Percentiles rank a stretch among this genome's conserved stretches.
Conservation (phyloP, 345 rosid genomes). For the Linum trigynum region DNA sequence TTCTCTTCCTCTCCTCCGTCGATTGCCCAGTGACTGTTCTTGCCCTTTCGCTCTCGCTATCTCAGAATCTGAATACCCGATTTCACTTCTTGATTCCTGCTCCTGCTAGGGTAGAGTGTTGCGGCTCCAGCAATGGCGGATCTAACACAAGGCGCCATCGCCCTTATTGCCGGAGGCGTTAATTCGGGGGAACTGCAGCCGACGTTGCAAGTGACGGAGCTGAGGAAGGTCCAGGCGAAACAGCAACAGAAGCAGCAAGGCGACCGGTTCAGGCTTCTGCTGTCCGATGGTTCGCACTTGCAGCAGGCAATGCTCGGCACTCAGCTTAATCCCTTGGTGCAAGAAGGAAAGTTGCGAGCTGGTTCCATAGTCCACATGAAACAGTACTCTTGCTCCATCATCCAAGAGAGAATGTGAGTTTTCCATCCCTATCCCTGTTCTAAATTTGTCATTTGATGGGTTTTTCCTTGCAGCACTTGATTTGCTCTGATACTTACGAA, state of each 20-base stretch:
- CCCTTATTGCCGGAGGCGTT: conserved; percentile 41
- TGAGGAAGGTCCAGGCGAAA: conserved; percentile 48
- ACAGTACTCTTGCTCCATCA: conserved; percentile 43
- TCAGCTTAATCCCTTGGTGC: conserved; percentile 41
- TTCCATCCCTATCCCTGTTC: not conserved
- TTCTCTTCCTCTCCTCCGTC: not conserved
- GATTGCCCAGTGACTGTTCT: too few species aligned
- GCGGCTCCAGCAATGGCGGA: conserved; percentile 25
- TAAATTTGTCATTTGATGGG: not conserved
- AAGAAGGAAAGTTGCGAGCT: conserved; percentile 36
- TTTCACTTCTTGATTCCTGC: too few species aligned
- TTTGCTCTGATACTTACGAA: too few species aligned
- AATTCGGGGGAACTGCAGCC: conserved; percentile 47
- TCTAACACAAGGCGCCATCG: conserved; percentile 56
- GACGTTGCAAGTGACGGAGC: conserved; percentile 55
- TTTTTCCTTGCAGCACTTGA: too few species aligned
- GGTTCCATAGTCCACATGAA: conserved; percentile 55
- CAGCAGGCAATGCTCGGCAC: conserved; percentile 73
- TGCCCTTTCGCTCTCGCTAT: too few species aligned
- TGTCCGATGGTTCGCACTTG: conserved; percentile 53
- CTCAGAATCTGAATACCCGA: too few species aligned
- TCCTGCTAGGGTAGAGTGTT: not conserved
- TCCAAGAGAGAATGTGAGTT: conserved; percentile 55
- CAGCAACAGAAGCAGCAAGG: conserved; percentile 23
- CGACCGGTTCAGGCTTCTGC: conserved; percentile 42